Base-by-base conservation (phyloP, 192 early-diverging fungal species). In the Geranomyces variabilis region DNA sequence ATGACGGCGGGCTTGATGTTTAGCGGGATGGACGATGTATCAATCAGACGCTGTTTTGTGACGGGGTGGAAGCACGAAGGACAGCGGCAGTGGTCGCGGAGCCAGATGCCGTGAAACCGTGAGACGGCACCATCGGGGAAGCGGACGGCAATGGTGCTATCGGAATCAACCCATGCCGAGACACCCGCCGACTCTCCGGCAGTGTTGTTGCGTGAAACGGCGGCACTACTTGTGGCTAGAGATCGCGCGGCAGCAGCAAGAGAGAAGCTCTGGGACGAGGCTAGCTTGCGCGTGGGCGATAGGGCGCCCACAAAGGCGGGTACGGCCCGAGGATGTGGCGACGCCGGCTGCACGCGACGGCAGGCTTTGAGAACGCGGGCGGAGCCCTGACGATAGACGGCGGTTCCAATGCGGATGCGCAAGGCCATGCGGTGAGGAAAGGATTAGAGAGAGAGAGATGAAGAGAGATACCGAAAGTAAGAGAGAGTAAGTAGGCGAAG, bases 11-110 rank as follows among this genome's bases (percentile, higher is more conserved):
- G 83, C 34, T 71, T 66, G 33, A 90, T 87, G 64, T 88, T 77
- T 31, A 79, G 62, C n/a, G 88, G 88, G 48, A 92, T 84, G 49
- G 80, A 68, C 22, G 36, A 62, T 4, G 93, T 93, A 69, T 91
- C 82, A 15, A 92, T 67, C 15, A 93, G 80, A 13, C 93, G 78
- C 73, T 94, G 93, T 49, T 89, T 91, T 0, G 93, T 93, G 17
- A 87, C 73, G 6, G 81, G 71, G 56, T 93, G 93, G 73, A 86
- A 94, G 70, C 93, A 94, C 36, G 85, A 49, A 1, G 84, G 78
- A 59, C 93, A 94, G 28, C 81, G 84, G 74, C 93, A 94, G 75
- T 94, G 93, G 69, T 94, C 92, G 10, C 93, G 79, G 43, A 94
- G 83, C 93, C 93, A 94, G 43, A 94, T 81, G 17, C 83, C 71